These are phyloP conservation scores for Yamadazyma blattariae DNA, from an alignment of 1,139 yeast genomes.

Conservation along the genomic window DNA sequence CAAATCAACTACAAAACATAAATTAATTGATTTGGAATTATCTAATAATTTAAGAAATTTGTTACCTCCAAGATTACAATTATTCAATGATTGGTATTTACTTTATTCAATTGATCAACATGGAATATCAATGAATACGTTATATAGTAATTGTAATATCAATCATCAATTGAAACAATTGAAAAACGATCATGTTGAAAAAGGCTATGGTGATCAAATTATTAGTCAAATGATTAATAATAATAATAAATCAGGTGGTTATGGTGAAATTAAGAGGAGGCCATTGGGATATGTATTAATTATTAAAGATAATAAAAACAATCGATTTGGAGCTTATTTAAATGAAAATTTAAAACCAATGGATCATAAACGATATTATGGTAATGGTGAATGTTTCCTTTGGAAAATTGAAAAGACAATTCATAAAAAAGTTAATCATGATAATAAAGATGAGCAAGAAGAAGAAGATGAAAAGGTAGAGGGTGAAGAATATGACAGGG, in stretches of 20 bases:
- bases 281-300: slow-evolving; percentile 70
- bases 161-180: slow-evolving; percentile 27
- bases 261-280: slow-evolving; percentile 24
- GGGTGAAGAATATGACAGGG: not conserved
- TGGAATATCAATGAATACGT: slow-evolving; percentile 82
- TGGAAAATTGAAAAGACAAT: slow-evolving; percentile 61
- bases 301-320: slow-evolving; percentile 58
- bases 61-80: slow-evolving; percentile 75
- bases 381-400: slow-evolving; percentile 92
- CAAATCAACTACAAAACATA: slow-evolving; percentile 50
- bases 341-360: slow-evolving; percentile 73
- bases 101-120: slow-evolving; percentile 85
- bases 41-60: slow-evolving; percentile 73
- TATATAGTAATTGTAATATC: slow-evolving; percentile 47
- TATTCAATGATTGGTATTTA: slow-evolving; percentile 74
- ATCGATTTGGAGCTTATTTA: slow-evolving; percentile 77
- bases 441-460: not conserved
- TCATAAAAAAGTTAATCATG: not conserved
- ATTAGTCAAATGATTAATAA: slow-evolving; percentile 30
- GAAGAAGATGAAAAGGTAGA: not conserved
- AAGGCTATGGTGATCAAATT: slow-evolving; percentile 39
- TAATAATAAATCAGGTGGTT: slow-evolving; percentile 11
- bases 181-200: slow-evolving; percentile 18
- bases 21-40: slow-evolving; percentile 54
- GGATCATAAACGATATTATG: slow-evolving; percentile 74